Conservation (phyloP, 2,329 filamentous ascomycete genomes). For the Aureobasidium sp. region DNA sequence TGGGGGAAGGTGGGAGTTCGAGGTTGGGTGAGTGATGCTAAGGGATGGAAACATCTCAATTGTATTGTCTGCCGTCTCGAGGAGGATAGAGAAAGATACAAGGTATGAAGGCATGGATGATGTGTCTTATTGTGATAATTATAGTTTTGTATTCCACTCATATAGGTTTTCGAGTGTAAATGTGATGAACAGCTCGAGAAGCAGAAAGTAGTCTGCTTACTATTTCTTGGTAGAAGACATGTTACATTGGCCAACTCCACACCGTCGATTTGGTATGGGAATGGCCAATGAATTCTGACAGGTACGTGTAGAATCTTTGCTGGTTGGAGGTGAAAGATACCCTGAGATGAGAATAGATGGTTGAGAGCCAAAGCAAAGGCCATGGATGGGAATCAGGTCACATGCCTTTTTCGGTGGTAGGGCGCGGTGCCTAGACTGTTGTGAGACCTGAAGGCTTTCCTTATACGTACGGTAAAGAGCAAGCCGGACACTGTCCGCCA, state of each 20-base stretch:
- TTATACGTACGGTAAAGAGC: neutral
- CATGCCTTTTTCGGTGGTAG: neutral
- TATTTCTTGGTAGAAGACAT: neutral
- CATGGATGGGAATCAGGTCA: neutral
- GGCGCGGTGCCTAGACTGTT: neutral
- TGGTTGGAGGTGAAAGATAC: neutral
- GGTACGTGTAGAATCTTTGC: too few relatives aligned
- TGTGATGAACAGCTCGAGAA: neutral
- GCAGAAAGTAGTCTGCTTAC: neutral
- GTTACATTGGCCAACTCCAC: too few relatives aligned
- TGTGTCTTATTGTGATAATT: too few relatives aligned
- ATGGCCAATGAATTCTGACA: too few relatives aligned
- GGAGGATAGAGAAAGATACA: too few relatives aligned
- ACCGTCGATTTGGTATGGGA: too few relatives aligned
- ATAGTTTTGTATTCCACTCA: neutral
- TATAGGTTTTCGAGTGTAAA: too few relatives aligned
- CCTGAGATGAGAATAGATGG: neutral
- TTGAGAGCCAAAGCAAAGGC: neutral
- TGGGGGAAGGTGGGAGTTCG: neutral
- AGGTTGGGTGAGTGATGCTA: neutral
- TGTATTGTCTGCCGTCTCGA: too few relatives aligned
- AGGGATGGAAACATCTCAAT: too few relatives aligned
- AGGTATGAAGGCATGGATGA: neutral
- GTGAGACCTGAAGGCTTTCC: neutral
- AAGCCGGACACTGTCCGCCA: neutral